These are phyloP conservation scores for Carex arenaria DNA, from an alignment of 202 grass and related monocot genomes.

Conservation along the genomic window DNA sequence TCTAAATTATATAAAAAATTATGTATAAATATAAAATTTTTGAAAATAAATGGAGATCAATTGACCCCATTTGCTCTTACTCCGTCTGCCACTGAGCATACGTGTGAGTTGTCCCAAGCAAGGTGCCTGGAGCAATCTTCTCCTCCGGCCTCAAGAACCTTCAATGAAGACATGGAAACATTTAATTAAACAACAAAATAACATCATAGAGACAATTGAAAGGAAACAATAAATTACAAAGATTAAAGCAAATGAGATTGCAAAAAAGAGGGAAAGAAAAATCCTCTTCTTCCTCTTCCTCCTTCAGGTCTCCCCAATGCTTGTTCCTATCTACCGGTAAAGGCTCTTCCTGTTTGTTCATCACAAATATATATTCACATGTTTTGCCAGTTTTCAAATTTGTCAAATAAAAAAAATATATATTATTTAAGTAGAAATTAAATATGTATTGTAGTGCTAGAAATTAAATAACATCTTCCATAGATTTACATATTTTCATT, in stretches of 20 bases:
- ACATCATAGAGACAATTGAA: not conserved
- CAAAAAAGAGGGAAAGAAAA: not conserved
- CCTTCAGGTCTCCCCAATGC: slow-evolving; percentile 96
- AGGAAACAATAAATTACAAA: no score
- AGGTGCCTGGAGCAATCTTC: slow-evolving; percentile 68
- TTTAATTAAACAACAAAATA: slow-evolving; percentile 2
- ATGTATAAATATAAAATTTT: no score
- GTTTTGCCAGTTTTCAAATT: not conserved
- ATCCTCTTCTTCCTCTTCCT: slow-evolving; percentile 86
- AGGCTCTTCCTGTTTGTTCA: slow-evolving; percentile 66
- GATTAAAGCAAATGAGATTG: not conserved
- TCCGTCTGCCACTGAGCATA: no score
- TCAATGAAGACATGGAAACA: slow-evolving; percentile 15
- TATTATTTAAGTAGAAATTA: not conserved
- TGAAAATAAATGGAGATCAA: no score
- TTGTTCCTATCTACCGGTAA: slow-evolving; percentile 67
- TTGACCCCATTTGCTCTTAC: no score
- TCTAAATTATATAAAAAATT: no score
- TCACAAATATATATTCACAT: not conserved
- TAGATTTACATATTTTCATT: no score
- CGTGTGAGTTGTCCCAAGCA: slow-evolving; percentile 83
- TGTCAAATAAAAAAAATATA: not conserved
- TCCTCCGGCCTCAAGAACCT: slow-evolving; percentile 93
- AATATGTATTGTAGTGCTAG: no score
- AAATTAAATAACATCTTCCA: no score